Evolutionary conservation across 192 early-diverging fungal genomes (phyloP).

Genomic region (Coemansia sp.): DNA sequence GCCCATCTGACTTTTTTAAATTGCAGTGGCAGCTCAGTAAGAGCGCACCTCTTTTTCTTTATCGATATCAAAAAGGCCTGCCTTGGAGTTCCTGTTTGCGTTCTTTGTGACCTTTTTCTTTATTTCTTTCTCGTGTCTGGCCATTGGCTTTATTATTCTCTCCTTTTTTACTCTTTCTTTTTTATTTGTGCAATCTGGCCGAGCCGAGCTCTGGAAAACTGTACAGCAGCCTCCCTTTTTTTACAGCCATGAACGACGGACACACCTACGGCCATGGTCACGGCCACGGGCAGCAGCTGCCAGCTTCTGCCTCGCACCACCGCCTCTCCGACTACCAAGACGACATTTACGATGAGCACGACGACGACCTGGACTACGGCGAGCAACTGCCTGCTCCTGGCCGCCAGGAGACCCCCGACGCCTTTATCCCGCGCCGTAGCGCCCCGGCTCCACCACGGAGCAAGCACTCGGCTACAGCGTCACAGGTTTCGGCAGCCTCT

Average conservation of each 20-base stretch:
- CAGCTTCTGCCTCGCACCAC: slow-evolving; percentile 2
- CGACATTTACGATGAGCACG: slow-evolving; percentile 34
- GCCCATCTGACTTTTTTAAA: not conserved
- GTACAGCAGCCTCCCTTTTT: slow-evolving; percentile 16
- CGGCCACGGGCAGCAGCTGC: slow-evolving; percentile 21
- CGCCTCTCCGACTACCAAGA: slow-evolving; percentile 29
- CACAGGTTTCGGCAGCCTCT: slow-evolving; percentile 12
- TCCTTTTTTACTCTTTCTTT: slow-evolving; percentile 11
- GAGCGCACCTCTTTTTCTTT: not conserved
- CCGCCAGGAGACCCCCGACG: slow-evolving; percentile 25
- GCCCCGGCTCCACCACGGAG: slow-evolving; percentile 42
- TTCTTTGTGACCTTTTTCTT: slow-evolving; percentile 7
- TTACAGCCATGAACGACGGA: slow-evolving; percentile 44
- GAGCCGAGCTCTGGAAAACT: not conserved
- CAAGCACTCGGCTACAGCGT: slow-evolving; percentile 25
- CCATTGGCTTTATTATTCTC: slow-evolving; percentile 6
- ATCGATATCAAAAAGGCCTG: no score
- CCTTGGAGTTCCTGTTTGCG: slow-evolving; percentile 2
- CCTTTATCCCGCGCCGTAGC: slow-evolving; percentile 53
- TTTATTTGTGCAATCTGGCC: slow-evolving; percentile 5
- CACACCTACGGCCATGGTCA: slow-evolving; percentile 8
- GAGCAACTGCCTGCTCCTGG: slow-evolving; percentile 7
- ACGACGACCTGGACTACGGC: slow-evolving; percentile 32
- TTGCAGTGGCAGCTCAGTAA: not conserved
- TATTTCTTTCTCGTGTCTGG: not conserved